These are phyloP conservation scores for Neurospora pannonica DNA, from an alignment of 495 filamentous ascomycete genomes.

Conservation along the genomic window DNA sequence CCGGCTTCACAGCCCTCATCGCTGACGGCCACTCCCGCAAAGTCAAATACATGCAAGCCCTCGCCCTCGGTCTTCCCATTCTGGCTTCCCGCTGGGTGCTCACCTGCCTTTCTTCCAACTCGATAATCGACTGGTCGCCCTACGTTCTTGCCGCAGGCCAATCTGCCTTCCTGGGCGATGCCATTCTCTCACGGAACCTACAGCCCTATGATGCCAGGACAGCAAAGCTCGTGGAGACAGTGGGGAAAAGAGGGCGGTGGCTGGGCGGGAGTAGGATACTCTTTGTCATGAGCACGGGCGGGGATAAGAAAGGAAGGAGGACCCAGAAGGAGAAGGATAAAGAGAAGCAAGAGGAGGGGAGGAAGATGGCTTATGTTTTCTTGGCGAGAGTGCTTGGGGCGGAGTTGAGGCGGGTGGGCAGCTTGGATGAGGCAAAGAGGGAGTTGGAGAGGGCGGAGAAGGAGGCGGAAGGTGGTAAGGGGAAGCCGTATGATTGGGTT, in stretches of 20 bases:
- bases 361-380: slow-evolving; percentile 50
- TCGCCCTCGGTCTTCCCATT: slow-evolving; percentile 83
- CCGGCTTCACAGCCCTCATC: slow-evolving; percentile 78
- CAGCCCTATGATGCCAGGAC: slow-evolving; percentile 46
- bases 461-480: slow-evolving; percentile 10
- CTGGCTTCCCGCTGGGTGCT: slow-evolving; percentile 72
- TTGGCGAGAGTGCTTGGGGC: slow-evolving; percentile 73
- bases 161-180: slow-evolving; percentile 64
- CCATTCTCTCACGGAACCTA: slow-evolving; percentile 65
- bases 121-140: slow-evolving; percentile 60
- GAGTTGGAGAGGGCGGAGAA: slow-evolving; percentile 42
- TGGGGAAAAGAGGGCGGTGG: slow-evolving; percentile 49
- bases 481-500: slow-evolving; percentile 63
- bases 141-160: slow-evolving; percentile 85
- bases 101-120: slow-evolving; percentile 52
- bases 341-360: slow-evolving; percentile 51
- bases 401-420: slow-evolving; percentile 52
- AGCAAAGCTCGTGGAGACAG: slow-evolving; percentile 45
- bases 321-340: background rate
- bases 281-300: slow-evolving; percentile 48
- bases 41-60: slow-evolving; percentile 89
- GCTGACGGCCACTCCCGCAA: slow-evolving; percentile 81
- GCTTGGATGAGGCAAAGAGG: slow-evolving; percentile 51
- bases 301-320: background rate
- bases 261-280: slow-evolving; percentile 61